Conservation (phyloP, 108 stramenopile genomes). For the Craspedostauros australis region DNA sequence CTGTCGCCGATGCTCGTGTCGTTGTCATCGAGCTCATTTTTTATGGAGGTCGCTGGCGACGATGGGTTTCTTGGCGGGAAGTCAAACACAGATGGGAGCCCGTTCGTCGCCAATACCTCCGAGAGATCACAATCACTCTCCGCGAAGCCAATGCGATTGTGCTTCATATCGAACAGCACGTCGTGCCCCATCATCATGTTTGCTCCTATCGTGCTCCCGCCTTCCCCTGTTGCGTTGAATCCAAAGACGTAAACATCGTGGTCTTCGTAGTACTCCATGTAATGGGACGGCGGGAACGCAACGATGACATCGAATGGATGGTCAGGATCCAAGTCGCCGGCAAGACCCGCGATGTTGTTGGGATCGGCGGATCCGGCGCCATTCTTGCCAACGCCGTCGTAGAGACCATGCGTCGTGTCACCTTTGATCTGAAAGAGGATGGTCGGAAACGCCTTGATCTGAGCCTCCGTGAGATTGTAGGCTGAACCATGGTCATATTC, state of each 20-base stretch:
- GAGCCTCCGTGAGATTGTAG: slow-evolving; percentile 17
- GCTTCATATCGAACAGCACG: slow-evolving; percentile 63
- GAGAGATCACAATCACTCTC: slow-evolving; percentile 20
- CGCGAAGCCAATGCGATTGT: slow-evolving; percentile 15
- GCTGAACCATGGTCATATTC: slow-evolving; percentile 18
- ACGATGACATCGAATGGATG: slow-evolving; percentile 39
- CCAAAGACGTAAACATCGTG: too few relatives aligned
- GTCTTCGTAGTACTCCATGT: slow-evolving; percentile 50
- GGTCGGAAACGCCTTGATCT: slow-evolving; percentile 48
- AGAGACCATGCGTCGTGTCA: slow-evolving; percentile 1
- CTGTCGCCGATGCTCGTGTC: too few relatives aligned
- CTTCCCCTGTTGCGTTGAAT: too few relatives aligned
- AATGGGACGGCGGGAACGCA: slow-evolving; percentile 49
- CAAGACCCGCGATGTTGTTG: slow-evolving; percentile 26
- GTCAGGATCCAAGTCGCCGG: slow-evolving; percentile 39
- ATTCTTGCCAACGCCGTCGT: slow-evolving; percentile 10
- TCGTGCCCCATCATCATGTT: slow-evolving; percentile 87
- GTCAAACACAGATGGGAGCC: too few relatives aligned
- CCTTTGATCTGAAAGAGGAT: slow-evolving; percentile 56
- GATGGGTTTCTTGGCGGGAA: too few relatives aligned
- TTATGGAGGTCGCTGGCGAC: too few relatives aligned
- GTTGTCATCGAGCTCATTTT: too few relatives aligned
- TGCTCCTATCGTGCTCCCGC: too few relatives aligned
- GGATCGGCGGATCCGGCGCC: slow-evolving; percentile 2
- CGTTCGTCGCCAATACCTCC: too few relatives aligned